Conservation (phyloP, 805 yeast genomes). For the Saccharomycodes ludwigii region DNA sequence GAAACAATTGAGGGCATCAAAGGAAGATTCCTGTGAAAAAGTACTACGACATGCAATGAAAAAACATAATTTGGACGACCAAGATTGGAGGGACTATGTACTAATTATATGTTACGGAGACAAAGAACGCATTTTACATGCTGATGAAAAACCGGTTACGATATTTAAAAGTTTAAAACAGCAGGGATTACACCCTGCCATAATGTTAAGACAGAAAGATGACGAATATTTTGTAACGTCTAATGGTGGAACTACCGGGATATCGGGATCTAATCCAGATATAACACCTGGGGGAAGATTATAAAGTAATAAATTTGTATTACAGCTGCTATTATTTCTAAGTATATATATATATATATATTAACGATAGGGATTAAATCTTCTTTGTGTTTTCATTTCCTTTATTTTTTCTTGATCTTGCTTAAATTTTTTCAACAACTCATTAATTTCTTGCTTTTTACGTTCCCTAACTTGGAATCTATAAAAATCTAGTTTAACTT, state of each 20-base stretch:
- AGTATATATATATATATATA: neutral
- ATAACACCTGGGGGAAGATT: constrained; percentile 13
- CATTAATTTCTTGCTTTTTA: constrained; percentile 87
- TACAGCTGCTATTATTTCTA: neutral
- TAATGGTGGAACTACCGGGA: too few relatives aligned
- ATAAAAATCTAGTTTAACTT: constrained; percentile 84
- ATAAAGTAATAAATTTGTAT: constrained; percentile 1
- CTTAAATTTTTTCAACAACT: constrained; percentile 69
- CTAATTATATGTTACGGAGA: constrained; percentile 85
- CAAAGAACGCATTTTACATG: constrained; percentile 68
- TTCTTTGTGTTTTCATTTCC: constrained; percentile 65
- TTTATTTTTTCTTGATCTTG: constrained; percentile 81
- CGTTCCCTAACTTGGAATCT: constrained; percentile 90
- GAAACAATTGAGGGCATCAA: constrained; percentile 71
- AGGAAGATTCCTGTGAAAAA: constrained; percentile 84
- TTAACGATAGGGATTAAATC: constrained; percentile 61
- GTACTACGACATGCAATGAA: constrained; percentile 81
- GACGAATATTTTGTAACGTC: constrained; percentile 27
- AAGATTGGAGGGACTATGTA: constrained; percentile 83
- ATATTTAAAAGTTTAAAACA: constrained; percentile 78
- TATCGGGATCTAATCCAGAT: constrained; percentile 10
- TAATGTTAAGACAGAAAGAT: constrained; percentile 81
- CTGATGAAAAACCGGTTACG: constrained; percentile 80
- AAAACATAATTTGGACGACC: constrained; percentile 62
- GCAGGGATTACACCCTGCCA: constrained; percentile 77